Evolutionary conservation across 75 land plant species (phyloP).

Genomic region (Ceratopteris richardii): DNA sequence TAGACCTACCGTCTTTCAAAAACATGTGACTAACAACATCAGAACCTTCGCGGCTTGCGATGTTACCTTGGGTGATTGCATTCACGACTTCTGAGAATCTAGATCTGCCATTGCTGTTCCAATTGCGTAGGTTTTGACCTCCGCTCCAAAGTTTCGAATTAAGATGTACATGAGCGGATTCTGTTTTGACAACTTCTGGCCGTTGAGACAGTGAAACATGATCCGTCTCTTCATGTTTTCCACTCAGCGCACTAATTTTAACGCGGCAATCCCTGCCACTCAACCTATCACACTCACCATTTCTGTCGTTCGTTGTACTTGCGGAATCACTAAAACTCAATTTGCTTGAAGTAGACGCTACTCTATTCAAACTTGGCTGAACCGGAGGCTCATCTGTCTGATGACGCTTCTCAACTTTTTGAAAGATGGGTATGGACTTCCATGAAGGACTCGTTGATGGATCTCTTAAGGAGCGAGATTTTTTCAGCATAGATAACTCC

Average conservation of each 20-base stretch:
- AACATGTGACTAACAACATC: too few species aligned
- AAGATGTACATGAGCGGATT: too few species aligned
- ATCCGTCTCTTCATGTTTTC: background rate
- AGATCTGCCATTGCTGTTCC: too few species aligned
- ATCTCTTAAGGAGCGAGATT: conserved; percentile 66
- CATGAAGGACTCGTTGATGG: conserved; percentile 75
- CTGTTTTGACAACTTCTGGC: background rate
- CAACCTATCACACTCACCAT: background rate
- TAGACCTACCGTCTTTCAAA: too few species aligned
- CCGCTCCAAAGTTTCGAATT: too few species aligned
- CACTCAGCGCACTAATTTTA: background rate
- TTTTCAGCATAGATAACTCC: conserved; percentile 65
- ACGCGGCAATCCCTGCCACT: background rate
- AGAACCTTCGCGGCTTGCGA: too few species aligned
- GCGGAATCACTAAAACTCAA: background rate
- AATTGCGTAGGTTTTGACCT: too few species aligned
- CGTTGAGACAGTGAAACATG: background rate
- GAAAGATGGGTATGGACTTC: conserved; percentile 21
- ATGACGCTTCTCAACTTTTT: conserved; percentile 23
- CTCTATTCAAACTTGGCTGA: background rate
- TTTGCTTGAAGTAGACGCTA: background rate
- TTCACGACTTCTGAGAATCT: background rate
- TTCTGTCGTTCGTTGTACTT: background rate
- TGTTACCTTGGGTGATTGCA: background rate
- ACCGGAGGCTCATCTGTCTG: background rate